Evolutionary conservation across 2,329 filamentous ascomycete genomes (phyloP), one percentile per base, ranked within the genome.

Genomic region (Saccharata proteae): DNA sequence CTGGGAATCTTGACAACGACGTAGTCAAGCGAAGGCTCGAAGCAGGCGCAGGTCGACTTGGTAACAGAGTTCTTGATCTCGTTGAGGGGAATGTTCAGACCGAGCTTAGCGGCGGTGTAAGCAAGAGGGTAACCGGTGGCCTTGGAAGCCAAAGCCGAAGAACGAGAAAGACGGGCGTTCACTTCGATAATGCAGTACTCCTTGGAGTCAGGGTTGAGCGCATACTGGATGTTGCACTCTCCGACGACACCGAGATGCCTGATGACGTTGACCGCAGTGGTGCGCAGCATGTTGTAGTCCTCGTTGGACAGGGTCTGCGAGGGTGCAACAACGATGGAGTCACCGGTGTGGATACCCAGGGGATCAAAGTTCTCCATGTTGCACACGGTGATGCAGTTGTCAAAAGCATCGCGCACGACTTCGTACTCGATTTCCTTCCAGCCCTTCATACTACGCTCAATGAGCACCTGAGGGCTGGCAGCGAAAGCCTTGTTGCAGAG

Each of bases 351-450:
- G 40, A 96, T 96, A 48, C 90, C 90, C 2, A 98, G 76, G 34
- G 90, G 90, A 56, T 98, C 90, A 50, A 98, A 98, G 64, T 98
- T 98, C 65, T 98, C 90, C 90, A 98, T 96, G 66, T 98, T 98
- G 59, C 90, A 98, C 39, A 98, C 90, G 5, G 90, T 98, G 54
- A 98, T 96, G 56, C 90, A 98, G 69, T 96, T 96, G 64, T 98
- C 86, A 46, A 84, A 77, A 35, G 77, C 80, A 64, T 96, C 90
- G 49, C 90, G 80, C 23, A 98, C 90, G 39, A 96, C 90, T 58
- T 98, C 90, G 52, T 96, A 98, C 58, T 98, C 90, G 40, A 96
- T 92, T 60, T 98, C 90, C 60, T 98, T 98, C 90, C 90, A 98
- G 37, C 90, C 90, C 65, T 96, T 96, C 88, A 98, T 96, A 64